These are phyloP conservation scores for Carex kokanica DNA, from an alignment of 176 grass and related monocot genomes.

Conservation along the genomic window DNA sequence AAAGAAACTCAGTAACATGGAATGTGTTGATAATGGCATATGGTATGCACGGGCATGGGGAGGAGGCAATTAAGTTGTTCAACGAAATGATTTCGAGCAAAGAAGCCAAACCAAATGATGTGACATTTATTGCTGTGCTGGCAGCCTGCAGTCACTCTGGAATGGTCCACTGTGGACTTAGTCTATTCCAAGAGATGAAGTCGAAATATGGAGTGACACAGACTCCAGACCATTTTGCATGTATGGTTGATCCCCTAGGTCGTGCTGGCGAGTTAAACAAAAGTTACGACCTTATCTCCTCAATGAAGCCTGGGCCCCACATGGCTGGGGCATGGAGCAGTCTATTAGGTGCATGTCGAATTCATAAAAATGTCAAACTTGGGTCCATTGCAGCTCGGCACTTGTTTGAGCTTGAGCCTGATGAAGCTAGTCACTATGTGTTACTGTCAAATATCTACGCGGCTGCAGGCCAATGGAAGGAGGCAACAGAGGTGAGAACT, in stretches of 20 bases:
- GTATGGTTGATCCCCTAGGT: constrained; percentile 69
- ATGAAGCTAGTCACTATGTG: constrained; percentile 85
- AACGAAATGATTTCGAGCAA: constrained; percentile 52
- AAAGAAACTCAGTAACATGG: constrained; percentile 83
- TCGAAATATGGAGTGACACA: constrained; percentile 46
- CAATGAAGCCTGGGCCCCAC: constrained; percentile 43
- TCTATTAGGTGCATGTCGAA: constrained; percentile 72
- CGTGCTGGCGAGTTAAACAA: constrained; percentile 64
- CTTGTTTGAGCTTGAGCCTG: constrained; percentile 77
- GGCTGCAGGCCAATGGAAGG: constrained; percentile 49
- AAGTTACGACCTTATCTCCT: constrained; percentile 50
- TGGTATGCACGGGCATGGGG: constrained; percentile 82
- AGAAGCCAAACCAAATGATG: constrained; percentile 61
- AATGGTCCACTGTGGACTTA: constrained; percentile 50
- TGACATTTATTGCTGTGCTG: constrained; percentile 76
- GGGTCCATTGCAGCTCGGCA: constrained; percentile 58
- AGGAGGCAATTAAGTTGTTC: constrained; percentile 54
- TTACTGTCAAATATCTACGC: constrained; percentile 94
- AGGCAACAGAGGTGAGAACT: constrained; percentile 46
- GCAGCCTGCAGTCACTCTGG: constrained; percentile 94
- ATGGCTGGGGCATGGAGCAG: constrained; percentile 70
- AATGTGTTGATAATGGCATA: constrained; percentile 97
- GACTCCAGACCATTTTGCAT: constrained; percentile 63
- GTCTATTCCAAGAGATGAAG: constrained; percentile 65
- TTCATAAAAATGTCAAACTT: constrained; percentile 51